phyloP scores from a whole-genome alignment of 2,329 filamentous ascomycete species.

The Raffaelea ambrosiae region DNA sequence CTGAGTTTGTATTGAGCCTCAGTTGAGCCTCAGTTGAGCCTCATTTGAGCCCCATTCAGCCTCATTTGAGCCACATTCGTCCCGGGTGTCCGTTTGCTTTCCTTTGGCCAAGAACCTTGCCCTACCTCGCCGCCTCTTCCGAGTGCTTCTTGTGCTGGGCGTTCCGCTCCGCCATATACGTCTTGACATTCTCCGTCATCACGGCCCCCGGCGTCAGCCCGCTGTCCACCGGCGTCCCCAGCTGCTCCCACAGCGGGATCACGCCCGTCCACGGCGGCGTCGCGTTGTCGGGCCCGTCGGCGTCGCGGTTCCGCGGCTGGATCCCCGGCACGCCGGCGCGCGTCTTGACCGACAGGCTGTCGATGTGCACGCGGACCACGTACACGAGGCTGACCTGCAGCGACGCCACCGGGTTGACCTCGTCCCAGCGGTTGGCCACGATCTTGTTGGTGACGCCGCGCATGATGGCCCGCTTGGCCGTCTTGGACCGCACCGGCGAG shows the following conservation, averaged over 20 bases:
- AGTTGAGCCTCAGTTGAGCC: too few relatives aligned
- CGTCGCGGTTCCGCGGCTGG: slow-evolving; percentile 10
- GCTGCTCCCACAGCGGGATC: slow-evolving; percentile 13
- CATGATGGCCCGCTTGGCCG: slow-evolving; percentile 7
- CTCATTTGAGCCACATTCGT: too few relatives aligned
- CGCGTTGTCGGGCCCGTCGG: slow-evolving; percentile 8
- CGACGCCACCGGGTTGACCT: slow-evolving; percentile 12
- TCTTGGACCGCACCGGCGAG: slow-evolving; percentile 3
- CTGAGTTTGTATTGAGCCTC: too few relatives aligned
- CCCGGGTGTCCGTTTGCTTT: too few relatives aligned
- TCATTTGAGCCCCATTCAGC: too few relatives aligned
- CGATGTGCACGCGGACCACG: slow-evolving; percentile 10
- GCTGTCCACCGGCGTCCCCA: slow-evolving; percentile 11
- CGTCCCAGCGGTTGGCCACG: slow-evolving; percentile 8
- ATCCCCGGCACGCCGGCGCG: slow-evolving; percentile 9
- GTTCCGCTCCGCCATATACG: slow-evolving; percentile 7
- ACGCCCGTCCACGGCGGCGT: slow-evolving; percentile 10
- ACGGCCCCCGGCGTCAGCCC: slow-evolving; percentile 9
- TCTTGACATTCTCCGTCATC: slow-evolving; percentile 4
- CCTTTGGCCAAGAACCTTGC: too few relatives aligned
- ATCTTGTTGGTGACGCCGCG: slow-evolving; percentile 11
- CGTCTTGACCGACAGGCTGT: slow-evolving; percentile 11
- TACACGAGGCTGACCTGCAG: slow-evolving; percentile 11
- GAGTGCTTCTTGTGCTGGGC: slow-evolving; percentile 4
- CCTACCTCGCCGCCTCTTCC: slow-evolving; percentile 3